Conservation (phyloP, 148 eudicot species). For the Polygonum maritimum region DNA sequence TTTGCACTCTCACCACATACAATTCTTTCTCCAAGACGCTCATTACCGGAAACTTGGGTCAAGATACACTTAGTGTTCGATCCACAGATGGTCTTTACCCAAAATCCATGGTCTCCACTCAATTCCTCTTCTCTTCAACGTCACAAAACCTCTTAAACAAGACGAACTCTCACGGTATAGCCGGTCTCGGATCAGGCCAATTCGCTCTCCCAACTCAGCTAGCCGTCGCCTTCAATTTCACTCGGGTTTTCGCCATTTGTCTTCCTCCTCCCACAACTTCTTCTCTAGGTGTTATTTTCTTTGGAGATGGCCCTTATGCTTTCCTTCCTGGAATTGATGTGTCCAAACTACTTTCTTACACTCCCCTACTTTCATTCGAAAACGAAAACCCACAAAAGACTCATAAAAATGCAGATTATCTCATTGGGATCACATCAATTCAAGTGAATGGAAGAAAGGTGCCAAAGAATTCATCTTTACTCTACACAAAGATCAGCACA, state of each 20-base stretch:
- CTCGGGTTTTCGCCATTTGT: slow-evolving; percentile 34
- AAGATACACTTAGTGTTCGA: slow-evolving; percentile 24
- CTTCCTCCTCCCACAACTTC: slow-evolving; percentile 13
- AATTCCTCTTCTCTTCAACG: slow-evolving; percentile 29
- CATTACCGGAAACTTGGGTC: slow-evolving; percentile 17
- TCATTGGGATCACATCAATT: slow-evolving; percentile 26
- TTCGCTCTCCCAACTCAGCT: slow-evolving; percentile 31
- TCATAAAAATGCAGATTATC: slow-evolving; percentile 19
- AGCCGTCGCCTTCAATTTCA: slow-evolving; percentile 19
- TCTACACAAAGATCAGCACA: slow-evolving; percentile 46
- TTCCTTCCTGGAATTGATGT: slow-evolving; percentile 26
- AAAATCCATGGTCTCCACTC: slow-evolving; percentile 10
- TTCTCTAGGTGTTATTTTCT: slow-evolving; percentile 21
- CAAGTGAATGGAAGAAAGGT: slow-evolving; percentile 19
- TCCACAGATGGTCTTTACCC: slow-evolving; percentile 38
- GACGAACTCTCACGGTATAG: slow-evolving; percentile 30
- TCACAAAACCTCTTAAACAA: slow-evolving; percentile 24
- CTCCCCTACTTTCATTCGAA: slow-evolving; percentile 27
- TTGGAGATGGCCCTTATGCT: slow-evolving; percentile 39
- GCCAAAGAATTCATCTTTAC: slow-evolving; percentile 23
- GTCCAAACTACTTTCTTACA: slow-evolving; percentile 33
- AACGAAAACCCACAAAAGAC: neutral
- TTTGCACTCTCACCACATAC: slow-evolving; percentile 19
- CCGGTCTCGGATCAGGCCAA: slow-evolving; percentile 31
- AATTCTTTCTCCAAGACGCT: slow-evolving; percentile 20